Evolutionary conservation across 306 rosid genomes (phyloP).

Genomic region (Spatholobus suberectus): DNA sequence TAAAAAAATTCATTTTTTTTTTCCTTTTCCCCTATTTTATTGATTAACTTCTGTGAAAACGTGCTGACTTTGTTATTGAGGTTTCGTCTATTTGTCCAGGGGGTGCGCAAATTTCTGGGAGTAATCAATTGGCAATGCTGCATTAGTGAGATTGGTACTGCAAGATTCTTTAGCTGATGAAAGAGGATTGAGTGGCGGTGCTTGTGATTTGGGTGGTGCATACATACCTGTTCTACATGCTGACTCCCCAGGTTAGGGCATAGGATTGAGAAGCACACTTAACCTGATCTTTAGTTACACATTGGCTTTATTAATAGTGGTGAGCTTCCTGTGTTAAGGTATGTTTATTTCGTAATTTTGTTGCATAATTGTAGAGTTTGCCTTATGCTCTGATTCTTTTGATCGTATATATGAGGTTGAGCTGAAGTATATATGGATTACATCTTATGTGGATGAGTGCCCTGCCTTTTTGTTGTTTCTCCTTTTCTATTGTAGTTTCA

Average conservation of each 20-base stretch:
- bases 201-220: constrained; percentile 37
- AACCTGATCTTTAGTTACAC: constrained; percentile 20
- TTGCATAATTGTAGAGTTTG: background rate
- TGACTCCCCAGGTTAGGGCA: background rate
- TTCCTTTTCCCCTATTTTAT: background rate
- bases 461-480: too few relatives aligned
- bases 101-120: constrained; percentile 10
- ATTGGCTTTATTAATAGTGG: constrained; percentile 7
- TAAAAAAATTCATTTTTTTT: background rate
- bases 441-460: background rate
- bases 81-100: background rate
- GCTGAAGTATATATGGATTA: background rate
- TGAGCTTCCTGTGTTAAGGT: constrained; percentile 15
- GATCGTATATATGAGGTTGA: background rate
- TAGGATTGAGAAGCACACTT: constrained; percentile 19
- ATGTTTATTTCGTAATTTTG: background rate
- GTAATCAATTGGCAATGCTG: constrained; percentile 35
- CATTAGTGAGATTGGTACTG: constrained; percentile 33
- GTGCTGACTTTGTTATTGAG: constrained; percentile 47
- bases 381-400: background rate
- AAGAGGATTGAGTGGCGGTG: constrained; percentile 15
- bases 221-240: background rate
- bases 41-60: constrained; percentile 31
- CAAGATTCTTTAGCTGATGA: constrained; percentile 11
- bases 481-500: too few relatives aligned